Conservation (phyloP, 2,329 filamentous ascomycete genomes). For the Harringtonia aguacate region DNA sequence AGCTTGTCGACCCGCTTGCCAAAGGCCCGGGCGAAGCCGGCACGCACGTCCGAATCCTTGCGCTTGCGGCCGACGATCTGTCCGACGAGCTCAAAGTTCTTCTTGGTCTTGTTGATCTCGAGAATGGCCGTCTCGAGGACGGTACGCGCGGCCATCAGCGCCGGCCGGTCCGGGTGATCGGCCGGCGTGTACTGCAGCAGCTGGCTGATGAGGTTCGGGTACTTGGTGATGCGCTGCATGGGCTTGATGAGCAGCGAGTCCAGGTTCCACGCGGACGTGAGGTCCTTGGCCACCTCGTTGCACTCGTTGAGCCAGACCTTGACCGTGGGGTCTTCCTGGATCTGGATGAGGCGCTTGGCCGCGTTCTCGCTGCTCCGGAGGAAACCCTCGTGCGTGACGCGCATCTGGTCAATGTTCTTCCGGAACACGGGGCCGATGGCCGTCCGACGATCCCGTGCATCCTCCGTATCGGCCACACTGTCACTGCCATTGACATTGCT, state of each 20-base stretch:
- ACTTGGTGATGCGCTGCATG: constrained; percentile 88
- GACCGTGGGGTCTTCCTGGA: constrained; percentile 52
- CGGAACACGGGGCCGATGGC: constrained; percentile 43
- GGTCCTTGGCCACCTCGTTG: constrained; percentile 80
- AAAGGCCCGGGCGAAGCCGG: constrained; percentile 80
- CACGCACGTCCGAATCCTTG: constrained; percentile 78
- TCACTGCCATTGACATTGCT: not conserved
- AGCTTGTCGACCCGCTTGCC: constrained; percentile 81
- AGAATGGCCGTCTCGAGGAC: constrained; percentile 56
- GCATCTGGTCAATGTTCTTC: constrained; percentile 49
- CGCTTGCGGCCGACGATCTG: constrained; percentile 78
- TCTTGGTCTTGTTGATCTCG: constrained; percentile 92
- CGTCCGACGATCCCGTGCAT: constrained; percentile 41
- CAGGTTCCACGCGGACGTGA: constrained; percentile 89
- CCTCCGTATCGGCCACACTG: constrained; percentile 24
- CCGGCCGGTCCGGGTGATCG: constrained; percentile 71
- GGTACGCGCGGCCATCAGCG: constrained; percentile 44
- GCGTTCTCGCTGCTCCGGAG: constrained; percentile 53
- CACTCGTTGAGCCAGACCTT: constrained; percentile 90
- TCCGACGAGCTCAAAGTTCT: constrained; percentile 84
- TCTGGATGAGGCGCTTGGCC: constrained; percentile 48
- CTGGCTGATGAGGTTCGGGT: constrained; percentile 74
- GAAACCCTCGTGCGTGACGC: constrained; percentile 49
- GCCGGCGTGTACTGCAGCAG: constrained; percentile 68
- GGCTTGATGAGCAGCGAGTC: constrained; percentile 97